Percentiles rank a stretch among this genome's conserved stretches.
Conservation (phyloP, 129 eudicot species). For the Saposhnikovia divaricata region DNA sequence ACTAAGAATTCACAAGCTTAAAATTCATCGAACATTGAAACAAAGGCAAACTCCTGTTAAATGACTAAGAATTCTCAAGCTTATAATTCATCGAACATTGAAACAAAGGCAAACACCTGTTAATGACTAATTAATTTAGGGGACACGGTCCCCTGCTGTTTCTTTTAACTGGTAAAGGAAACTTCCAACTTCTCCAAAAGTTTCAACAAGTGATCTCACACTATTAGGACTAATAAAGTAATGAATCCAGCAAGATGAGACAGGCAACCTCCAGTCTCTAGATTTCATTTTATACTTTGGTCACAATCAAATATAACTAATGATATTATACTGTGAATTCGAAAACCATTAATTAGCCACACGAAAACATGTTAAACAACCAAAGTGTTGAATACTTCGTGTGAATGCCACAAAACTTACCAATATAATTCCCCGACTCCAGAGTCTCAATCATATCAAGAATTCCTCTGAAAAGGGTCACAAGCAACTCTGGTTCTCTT, state of each 20-base stretch:
- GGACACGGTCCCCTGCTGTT: background rate
- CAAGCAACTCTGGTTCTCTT: slow-evolving; percentile 70
- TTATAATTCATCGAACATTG: background rate
- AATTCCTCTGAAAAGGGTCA: slow-evolving; percentile 53
- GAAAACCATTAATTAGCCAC: background rate
- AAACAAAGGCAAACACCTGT: background rate
- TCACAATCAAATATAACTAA: background rate
- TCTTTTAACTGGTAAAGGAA: background rate
- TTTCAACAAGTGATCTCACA: background rate
- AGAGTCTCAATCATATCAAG: slow-evolving; percentile 59
- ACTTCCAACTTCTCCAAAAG: background rate
- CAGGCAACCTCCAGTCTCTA: background rate
- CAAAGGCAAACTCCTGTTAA: background rate
- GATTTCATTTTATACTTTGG: background rate
- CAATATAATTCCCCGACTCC: slow-evolving; percentile 26
- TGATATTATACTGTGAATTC: background rate
- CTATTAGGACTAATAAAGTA: background rate
- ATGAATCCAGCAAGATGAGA: background rate
- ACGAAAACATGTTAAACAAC: background rate
- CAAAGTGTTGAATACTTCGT: background rate
- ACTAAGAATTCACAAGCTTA: background rate
- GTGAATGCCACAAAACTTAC: slow-evolving; percentile 19
- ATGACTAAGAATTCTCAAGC: background rate
- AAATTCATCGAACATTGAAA: background rate
- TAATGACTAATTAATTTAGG: background rate